Evolutionary conservation across 2,329 filamentous ascomycete species (phyloP), one percentile per base, ranked within the genome.

Genomic region (Aspergillaceae sp.): DNA sequence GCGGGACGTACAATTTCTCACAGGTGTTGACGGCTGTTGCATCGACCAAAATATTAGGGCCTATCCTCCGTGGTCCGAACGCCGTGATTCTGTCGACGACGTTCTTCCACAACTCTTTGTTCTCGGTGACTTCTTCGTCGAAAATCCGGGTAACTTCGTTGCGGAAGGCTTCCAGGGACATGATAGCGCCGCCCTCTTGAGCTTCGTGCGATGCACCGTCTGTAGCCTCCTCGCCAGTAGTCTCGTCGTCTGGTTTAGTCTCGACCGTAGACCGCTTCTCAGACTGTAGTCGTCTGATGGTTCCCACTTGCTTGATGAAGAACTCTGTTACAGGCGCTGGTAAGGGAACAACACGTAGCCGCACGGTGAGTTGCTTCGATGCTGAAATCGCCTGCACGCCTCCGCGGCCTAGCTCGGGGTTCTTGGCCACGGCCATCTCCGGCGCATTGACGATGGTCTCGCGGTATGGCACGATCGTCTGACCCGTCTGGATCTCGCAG

Each of bases 401-500:
- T 41, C 92, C 92, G 60, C 92, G 79, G 1, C 90, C 90, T 11
- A 96, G 75, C 8, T 94, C 87, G 53, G 90, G 84, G 66, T 94
- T 87, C 48, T 77, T 87, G 0, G 88, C 86, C 1, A 89, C 82
- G 27, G 89, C 83, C 92, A 98, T 98, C 66, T 98, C 92, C 34
- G 89, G 80, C 0, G 84, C 86, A 28, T 80, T 78, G 36, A 96
- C 83, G 48, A 94, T 95, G 0, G 88, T 92, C 69, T 98, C 92
- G 47, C 90, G 79, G 66, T 95, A 98, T 0, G 92, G 92, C 9
- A 98, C 92, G 50, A 98, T 97, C 1, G 92, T 87, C 38, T 87
- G 87, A 47, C 92, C 90, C 29, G 87, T 87, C 61, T 97, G 91
- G 44, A 98, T 90, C 55, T 97, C 91, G 62, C 94, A 97, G 52